These are phyloP conservation scores for Trifolium repens DNA, from an alignment of 306 rosid genomes.

Conservation along the genomic window DNA sequence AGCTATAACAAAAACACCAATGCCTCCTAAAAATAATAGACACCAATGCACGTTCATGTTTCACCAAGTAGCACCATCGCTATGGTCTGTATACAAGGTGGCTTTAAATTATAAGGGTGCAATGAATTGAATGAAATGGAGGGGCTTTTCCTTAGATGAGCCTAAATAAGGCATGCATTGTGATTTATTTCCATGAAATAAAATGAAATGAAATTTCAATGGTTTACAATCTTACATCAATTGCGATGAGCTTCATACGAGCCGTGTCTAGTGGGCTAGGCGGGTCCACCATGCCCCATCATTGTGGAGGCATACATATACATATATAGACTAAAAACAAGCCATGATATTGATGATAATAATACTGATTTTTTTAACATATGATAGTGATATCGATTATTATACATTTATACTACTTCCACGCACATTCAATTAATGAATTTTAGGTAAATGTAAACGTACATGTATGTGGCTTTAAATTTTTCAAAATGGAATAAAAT, in stretches of 20 bases:
- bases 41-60: constrained; percentile 2
- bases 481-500: too few relatives aligned
- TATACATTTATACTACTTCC: neutral
- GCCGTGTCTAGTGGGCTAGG: constrained; percentile 39
- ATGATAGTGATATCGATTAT: neutral
- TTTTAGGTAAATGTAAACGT: neutral
- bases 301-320: constrained; percentile 1
- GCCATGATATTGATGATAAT: neutral
- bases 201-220: constrained; percentile 23
- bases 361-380: neutral
- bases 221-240: constrained; percentile 32
- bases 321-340: neutral
- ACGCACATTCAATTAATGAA: neutral
- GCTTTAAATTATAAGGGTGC: neutral
- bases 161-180: neutral
- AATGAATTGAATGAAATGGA: constrained; percentile 25
- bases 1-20: neutral
- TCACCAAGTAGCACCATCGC: neutral
- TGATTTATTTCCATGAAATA: constrained; percentile 24
- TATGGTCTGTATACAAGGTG: neutral
- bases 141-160: constrained; percentile 6
- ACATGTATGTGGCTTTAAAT: neutral
- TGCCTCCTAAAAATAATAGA: neutral
- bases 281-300: constrained; percentile 12
- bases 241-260: constrained; percentile 30